Evolutionary conservation across 805 yeast genomes (phyloP).

Genomic region (Candida germanica): DNA sequence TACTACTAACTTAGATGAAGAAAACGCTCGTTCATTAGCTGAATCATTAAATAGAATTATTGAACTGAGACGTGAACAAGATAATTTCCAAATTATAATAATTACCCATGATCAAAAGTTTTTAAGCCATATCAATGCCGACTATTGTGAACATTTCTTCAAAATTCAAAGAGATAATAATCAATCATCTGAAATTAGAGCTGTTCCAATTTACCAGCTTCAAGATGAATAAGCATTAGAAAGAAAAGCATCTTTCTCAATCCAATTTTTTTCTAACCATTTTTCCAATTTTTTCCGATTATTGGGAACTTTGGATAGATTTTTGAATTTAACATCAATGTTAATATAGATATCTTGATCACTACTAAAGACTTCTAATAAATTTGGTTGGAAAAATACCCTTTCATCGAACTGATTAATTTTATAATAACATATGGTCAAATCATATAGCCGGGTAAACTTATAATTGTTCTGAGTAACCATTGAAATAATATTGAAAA

Average conservation of each 20-base stretch:
- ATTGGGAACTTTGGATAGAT: conserved; percentile 46
- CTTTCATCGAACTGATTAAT: conserved; percentile 2
- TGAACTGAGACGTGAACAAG: conserved; percentile 68
- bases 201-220: conserved; percentile 40
- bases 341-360: conserved; percentile 33
- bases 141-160: conserved; percentile 85
- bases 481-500: conserved; percentile 48
- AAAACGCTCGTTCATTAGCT: conserved; percentile 85
- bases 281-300: conserved; percentile 59
- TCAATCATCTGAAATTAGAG: conserved; percentile 72
- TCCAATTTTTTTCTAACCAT: conserved; percentile 78
- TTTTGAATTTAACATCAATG: conserved; percentile 47
- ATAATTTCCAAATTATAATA: conserved; percentile 89
- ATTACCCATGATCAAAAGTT: conserved; percentile 97
- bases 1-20: conserved; percentile 89
- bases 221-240: conserved; percentile 20
- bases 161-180: conserved; percentile 75
- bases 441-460: conserved; percentile 50
- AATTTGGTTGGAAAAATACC: conserved; percentile 23
- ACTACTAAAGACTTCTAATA: conserved; percentile 29
- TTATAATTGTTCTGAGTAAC: conserved; percentile 32
- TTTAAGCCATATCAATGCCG: conserved; percentile 79
- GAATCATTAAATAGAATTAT: conserved; percentile 73
- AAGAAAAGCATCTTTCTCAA: conserved; percentile 50
- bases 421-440: conserved; percentile 46